phyloP scores from a whole-genome alignment of 345 rosid genomes.

The Populus nigra region DNA sequence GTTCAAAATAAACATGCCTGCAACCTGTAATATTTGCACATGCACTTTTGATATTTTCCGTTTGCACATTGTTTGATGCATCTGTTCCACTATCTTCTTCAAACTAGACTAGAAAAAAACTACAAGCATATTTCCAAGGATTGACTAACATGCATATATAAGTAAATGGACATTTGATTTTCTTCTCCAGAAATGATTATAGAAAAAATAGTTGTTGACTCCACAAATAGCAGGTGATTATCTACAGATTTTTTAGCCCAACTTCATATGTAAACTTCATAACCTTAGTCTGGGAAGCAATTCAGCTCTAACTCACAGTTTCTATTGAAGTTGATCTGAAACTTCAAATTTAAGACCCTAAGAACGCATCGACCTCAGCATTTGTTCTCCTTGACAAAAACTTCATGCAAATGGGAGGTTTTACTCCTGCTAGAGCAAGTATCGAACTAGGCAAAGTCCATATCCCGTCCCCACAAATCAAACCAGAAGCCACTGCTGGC shows the following conservation, averaged over 20 bases:
- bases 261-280: not conserved
- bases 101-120: not conserved
- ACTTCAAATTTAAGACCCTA: not conserved
- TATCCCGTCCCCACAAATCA: slow-evolving; percentile 22
- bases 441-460: slow-evolving; percentile 1
- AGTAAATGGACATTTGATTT: not conserved
- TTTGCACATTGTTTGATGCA: not conserved
- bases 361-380: not conserved
- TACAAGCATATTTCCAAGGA: not conserved
- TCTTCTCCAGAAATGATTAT: not conserved
- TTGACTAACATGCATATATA: not conserved
- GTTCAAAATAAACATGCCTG: not conserved
- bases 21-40: not conserved
- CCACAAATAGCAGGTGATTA: not conserved
- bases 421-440: slow-evolving; percentile 35
- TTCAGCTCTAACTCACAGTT: not conserved
- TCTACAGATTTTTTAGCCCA: not conserved
- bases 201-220: not conserved
- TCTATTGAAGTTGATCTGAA: not conserved
- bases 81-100: not conserved
- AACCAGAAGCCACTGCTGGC: slow-evolving; percentile 39
- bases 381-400: slow-evolving; percentile 25
- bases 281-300: not conserved
- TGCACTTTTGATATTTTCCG: not conserved
- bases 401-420: slow-evolving; percentile 49